Conservation (phyloP, 345 rosid species). For the Citrus sp. region DNA sequence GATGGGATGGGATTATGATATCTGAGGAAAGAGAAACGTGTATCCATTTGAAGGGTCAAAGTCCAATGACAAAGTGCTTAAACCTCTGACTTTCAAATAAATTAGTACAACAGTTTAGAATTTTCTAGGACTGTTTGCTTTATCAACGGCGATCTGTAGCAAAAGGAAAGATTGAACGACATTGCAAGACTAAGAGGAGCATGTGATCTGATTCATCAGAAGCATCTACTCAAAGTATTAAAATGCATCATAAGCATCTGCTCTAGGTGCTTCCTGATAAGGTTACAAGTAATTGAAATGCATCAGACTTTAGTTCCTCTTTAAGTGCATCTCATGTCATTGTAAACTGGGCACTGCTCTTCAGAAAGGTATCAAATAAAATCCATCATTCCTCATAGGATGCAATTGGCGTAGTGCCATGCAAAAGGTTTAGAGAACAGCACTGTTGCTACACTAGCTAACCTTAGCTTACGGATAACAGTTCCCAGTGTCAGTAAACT, state of each 20-base stretch:
- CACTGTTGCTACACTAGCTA: constrained; percentile 15
- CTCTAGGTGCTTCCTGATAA: neutral
- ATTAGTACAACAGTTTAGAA: neutral
- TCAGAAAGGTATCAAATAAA: neutral
- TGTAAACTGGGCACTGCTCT: neutral
- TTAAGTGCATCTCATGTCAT: neutral
- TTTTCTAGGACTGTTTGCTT: neutral
- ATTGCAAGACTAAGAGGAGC: neutral
- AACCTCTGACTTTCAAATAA: neutral
- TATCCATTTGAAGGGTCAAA: neutral
- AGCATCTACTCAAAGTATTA: neutral
- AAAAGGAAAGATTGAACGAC: neutral
- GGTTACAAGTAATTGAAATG: neutral
- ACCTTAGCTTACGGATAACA: constrained; percentile 95
- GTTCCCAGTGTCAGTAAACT: constrained; percentile 92
- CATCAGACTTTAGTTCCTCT: neutral
- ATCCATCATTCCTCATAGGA: neutral
- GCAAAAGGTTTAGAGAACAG: neutral
- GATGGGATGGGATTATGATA: too few relatives aligned
- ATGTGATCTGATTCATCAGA: neutral
- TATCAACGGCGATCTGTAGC: neutral
- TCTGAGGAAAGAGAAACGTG: too few relatives aligned
- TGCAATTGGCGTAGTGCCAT: neutral
- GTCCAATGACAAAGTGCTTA: neutral
- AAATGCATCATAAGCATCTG: neutral